Base-by-base conservation (phyloP, 139 green algal species). In the Micractinium conductrix region DNA sequence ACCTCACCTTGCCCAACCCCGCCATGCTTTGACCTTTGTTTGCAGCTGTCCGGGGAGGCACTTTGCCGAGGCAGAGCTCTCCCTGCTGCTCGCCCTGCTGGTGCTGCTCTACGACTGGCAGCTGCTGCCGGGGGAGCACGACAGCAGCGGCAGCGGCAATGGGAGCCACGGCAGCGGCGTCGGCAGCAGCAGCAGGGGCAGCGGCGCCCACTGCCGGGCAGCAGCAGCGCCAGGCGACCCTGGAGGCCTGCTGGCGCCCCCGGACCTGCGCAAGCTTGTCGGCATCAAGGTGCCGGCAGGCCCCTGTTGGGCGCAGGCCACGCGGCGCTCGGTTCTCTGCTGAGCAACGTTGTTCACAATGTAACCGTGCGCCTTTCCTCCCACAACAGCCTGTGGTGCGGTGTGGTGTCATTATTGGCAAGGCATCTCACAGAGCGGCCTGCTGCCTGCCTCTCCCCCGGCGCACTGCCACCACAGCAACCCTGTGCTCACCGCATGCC, bases 31-130 rank as follows among this genome's bases (percentile, higher is more conserved):
- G n/a, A n/a, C n/a, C n/a, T n/a, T n/a, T n/a, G n/a, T n/a, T n/a
- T n/a, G n/a, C 88, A 91, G 93, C 78, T 96, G 93, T 79, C 94
- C 93, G 10, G 93, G 94, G 3, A 81, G 92, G 22, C 93, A 89
- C 71, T 94, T 97, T 84, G 94, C 93, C 22, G 93, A 97, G 74
- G 87, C 92, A 69, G 93, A 97, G 87, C 44, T 97, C 8, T 88
- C 81, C 0, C 87, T 96, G 30, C 19, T 94, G 38, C 63, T 91
- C 9, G 87, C 89, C 45, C 84, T 95, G 9, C 38, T 94, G 22
- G 84, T 96, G 55, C 53, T 81, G 19, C 50, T 60, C n/a, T 87
- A 70, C 38, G 53, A 85, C 12, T 78, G 74, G 45, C 53, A 75
- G 69, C 69, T 89, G 81, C 55, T 88, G 74, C 55, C 50, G 40